Evolutionary conservation across 345 rosid genomes (phyloP).

Genomic region (Eucalyptus erythrocorys): DNA sequence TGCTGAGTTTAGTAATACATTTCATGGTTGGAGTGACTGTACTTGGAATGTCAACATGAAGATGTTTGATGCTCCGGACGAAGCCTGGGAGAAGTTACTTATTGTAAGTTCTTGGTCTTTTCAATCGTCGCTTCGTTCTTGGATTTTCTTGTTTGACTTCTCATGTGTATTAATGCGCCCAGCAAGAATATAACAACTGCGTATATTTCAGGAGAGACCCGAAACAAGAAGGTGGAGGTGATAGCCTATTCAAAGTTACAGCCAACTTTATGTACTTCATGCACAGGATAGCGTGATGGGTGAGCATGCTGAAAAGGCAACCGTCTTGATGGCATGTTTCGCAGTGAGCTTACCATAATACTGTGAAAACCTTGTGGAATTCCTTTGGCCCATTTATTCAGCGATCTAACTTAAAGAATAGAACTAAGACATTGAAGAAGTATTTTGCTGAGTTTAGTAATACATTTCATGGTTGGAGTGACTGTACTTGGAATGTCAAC

Average conservation of each 20-base stretch:
- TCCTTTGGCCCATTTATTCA: background rate
- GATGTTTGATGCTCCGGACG: background rate
- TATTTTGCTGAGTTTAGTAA: background rate
- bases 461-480: background rate
- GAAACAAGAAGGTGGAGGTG: background rate
- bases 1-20: background rate
- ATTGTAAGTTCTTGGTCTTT: background rate
- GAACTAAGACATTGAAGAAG: background rate
- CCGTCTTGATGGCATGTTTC: background rate
- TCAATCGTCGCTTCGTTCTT: background rate
- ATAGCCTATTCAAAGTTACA: background rate
- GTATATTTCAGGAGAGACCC: background rate
- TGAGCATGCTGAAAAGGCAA: background rate
- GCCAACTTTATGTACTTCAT: background rate
- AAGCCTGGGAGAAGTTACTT: background rate
- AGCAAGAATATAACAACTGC: background rate
- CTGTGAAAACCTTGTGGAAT: background rate
- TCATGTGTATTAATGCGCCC: background rate
- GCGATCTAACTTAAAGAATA: background rate
- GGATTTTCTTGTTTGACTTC: background rate
- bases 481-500: background rate
- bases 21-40: background rate
- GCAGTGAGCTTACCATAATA: background rate
- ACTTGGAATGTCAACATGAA: background rate
- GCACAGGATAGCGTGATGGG: background rate